Evolutionary conservation across 2,329 filamentous ascomycete species (phyloP).

Genomic region (Akanthomyces lecanii): DNA sequence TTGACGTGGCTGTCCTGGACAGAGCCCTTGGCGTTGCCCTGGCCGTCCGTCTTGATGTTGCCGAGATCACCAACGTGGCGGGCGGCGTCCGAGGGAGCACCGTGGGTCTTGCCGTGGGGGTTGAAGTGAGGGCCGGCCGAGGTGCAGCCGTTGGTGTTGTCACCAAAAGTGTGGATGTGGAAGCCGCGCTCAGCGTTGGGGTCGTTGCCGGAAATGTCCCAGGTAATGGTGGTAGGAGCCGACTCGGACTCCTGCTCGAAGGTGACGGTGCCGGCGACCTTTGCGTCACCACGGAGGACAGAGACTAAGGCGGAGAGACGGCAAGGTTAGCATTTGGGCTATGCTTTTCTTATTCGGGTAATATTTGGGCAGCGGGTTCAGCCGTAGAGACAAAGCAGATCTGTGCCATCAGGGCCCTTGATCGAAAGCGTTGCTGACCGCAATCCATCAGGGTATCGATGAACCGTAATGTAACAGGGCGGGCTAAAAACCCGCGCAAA

Average conservation of each 20-base stretch:
- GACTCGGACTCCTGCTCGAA: constrained; percentile 90
- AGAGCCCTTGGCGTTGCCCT: constrained; percentile 84
- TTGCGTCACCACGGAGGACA: constrained; percentile 96
- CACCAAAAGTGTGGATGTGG: constrained; percentile 98
- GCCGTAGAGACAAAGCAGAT: background rate
- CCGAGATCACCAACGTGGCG: constrained; percentile 97
- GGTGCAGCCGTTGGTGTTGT: constrained; percentile 99
- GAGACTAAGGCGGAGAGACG: constrained; percentile 57
- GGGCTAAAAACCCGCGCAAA: constrained; percentile 55
- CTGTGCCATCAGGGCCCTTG: constrained; percentile 31
- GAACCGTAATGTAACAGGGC: background rate
- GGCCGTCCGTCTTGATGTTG: constrained; percentile 91
- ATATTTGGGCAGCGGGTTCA: no score
- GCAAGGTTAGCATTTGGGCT: background rate
- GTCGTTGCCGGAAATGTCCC: constrained; percentile 89
- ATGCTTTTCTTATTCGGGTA: background rate
- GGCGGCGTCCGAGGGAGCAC: constrained; percentile 73
- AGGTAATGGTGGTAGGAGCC: constrained; percentile 79
- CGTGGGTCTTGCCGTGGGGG: constrained; percentile 88
- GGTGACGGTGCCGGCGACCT: constrained; percentile 86
- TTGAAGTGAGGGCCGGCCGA: constrained; percentile 99
- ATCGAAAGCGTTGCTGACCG: constrained; percentile 25
- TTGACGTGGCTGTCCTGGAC: constrained; percentile 80
- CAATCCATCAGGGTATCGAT: constrained; percentile 43
- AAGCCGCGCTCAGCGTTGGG: constrained; percentile 94